Conservation (phyloP, 2,329 filamentous ascomycete species). For the Orbilia blumenaviensis region DNA sequence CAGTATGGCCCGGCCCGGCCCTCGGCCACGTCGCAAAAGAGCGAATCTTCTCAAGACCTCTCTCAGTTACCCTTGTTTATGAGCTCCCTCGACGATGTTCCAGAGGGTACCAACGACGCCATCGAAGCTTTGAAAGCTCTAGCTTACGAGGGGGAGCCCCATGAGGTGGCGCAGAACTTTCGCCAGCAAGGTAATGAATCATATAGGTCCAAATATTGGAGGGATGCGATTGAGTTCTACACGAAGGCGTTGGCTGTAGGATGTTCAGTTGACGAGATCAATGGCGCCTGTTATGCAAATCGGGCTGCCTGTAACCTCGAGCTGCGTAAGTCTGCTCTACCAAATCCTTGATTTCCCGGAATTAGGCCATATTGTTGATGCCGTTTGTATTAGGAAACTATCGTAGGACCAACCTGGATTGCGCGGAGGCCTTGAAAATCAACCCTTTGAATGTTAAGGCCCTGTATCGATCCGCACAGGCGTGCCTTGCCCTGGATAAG, state of each 20-base stretch:
- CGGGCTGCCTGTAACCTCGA: constrained; percentile 89
- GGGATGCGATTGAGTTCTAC: constrained; percentile 90
- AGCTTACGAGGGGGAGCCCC: constrained; percentile 88
- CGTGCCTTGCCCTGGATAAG: constrained; percentile 80
- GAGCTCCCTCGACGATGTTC: constrained; percentile 88
- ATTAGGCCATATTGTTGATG: not conserved
- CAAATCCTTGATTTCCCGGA: constrained; percentile 42
- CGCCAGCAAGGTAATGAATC: constrained; percentile 86
- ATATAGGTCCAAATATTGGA: constrained; percentile 77
- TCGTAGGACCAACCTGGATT: constrained; percentile 84
- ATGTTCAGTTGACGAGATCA: constrained; percentile 68
- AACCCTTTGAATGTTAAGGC: constrained; percentile 88
- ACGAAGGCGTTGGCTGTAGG: constrained; percentile 79
- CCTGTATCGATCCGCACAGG: constrained; percentile 82
- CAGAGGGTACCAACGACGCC: constrained; percentile 63
- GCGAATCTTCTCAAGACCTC: not conserved
- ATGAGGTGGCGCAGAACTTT: constrained; percentile 84
- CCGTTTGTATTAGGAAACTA: constrained; percentile 73
- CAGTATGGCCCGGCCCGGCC: constrained; percentile 24
- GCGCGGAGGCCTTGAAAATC: constrained; percentile 78
- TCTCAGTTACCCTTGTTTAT: constrained; percentile 83
- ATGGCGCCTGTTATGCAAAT: constrained; percentile 80
- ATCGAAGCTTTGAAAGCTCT: constrained; percentile 88
- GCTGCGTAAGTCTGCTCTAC: constrained; percentile 67
- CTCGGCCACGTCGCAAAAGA: not conserved